A percentile compares a stretch with the other conserved stretches of the same genome.
These are phyloP conservation scores for Acer negundo DNA, from an alignment of 345 rosid genomes.

Conservation along the genomic window DNA sequence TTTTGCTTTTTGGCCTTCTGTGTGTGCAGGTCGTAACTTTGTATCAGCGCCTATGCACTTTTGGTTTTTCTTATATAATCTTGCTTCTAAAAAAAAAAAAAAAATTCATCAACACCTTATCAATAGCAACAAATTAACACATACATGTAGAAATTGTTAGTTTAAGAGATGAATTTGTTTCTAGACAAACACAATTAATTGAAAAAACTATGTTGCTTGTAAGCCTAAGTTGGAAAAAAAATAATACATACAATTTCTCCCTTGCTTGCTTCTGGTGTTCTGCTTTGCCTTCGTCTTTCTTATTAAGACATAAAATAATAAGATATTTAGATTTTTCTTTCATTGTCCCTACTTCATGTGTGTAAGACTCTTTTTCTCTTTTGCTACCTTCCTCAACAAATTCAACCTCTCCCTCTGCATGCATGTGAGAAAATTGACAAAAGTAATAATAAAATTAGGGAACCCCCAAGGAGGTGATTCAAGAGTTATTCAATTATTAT, in stretches of 20 bases:
- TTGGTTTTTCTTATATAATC: too few relatives aligned
- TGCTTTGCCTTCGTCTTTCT: too few relatives aligned
- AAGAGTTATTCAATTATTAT: not conserved
- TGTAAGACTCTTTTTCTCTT: not conserved
- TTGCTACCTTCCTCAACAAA: not conserved
- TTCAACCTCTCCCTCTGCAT: not conserved
- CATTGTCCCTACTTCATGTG: not conserved
- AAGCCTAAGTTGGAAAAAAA: too few relatives aligned
- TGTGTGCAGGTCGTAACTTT: too few relatives aligned
- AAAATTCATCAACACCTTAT: conserved; percentile 5
- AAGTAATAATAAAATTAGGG: not conserved
- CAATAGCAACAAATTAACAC: not conserved
- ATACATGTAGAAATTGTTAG: not conserved
- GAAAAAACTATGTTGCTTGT: too few relatives aligned
- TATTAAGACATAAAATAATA: too few relatives aligned
- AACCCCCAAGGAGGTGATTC: not conserved
- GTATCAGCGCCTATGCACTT: too few relatives aligned
- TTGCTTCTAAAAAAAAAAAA: too few relatives aligned
- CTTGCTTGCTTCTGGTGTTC: too few relatives aligned
- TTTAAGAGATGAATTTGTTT: not conserved
- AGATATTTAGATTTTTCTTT: not conserved
- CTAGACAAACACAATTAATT: too few relatives aligned
- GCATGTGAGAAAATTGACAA: not conserved
- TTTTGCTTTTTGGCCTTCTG: too few relatives aligned
- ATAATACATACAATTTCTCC: too few relatives aligned